A percentile compares a stretch with the other conserved stretches of the same genome.
Evolutionary conservation across 1,139 yeast genomes (phyloP).

Genomic region (Geotrichum australiense): DNA sequence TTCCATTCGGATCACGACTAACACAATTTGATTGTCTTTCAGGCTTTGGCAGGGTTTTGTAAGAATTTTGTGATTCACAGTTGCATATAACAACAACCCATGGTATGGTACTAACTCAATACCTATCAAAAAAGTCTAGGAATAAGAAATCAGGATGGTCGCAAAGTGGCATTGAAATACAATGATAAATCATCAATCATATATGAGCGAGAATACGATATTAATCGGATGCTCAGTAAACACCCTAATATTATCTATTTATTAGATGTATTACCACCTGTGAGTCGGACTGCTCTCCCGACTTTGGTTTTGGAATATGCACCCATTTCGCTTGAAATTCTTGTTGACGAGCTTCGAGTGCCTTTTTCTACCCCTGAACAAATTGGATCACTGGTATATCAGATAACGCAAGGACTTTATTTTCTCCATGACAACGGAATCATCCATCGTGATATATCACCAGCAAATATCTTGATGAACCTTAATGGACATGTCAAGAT

Average conservation of each 20-base stretch:
- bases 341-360: slow-evolving; percentile 9
- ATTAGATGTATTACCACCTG: slow-evolving; percentile 9
- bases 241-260: slow-evolving; percentile 16
- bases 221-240: slow-evolving; percentile 7
- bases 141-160: slow-evolving; percentile 1
- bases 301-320: slow-evolving; percentile 17
- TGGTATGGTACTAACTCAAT: neutral
- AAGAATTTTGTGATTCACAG: too few species aligned
- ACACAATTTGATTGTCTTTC: neutral
- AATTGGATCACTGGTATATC: slow-evolving; percentile 84
- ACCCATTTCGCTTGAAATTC: slow-evolving; percentile 12
- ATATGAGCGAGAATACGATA: slow-evolving; percentile 9
- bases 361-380: slow-evolving; percentile 9
- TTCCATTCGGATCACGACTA: neutral
- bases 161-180: slow-evolving; percentile 16
- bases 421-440: slow-evolving; percentile 94
- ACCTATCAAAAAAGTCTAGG: slow-evolving; percentile 13
- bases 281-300: slow-evolving; percentile 4
- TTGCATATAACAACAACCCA: neutral
- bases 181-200: slow-evolving; percentile 11
- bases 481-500: slow-evolving; percentile 82
- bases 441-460: slow-evolving; percentile 90
- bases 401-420: slow-evolving; percentile 78
- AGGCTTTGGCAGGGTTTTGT: slow-evolving; percentile 9
- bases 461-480: slow-evolving; percentile 85